Evolutionary conservation across 495 filamentous ascomycete species (phyloP).

Genomic region (Daldinia vernicosa): DNA sequence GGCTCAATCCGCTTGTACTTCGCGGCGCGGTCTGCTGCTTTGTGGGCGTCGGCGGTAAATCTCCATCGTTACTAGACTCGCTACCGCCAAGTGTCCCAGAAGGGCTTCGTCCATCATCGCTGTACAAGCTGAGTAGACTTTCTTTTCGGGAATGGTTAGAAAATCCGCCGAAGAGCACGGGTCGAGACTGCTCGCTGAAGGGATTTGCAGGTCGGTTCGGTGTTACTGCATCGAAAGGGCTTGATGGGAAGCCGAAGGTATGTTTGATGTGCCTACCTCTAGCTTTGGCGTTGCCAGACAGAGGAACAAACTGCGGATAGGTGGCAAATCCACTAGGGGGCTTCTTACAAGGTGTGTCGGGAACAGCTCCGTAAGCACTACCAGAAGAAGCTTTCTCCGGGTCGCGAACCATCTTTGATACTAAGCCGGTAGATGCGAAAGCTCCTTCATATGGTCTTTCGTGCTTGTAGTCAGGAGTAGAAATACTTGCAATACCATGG

Average conservation of each 20-base stretch:
- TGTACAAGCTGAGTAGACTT: slow-evolving; percentile 81
- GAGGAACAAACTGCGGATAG: slow-evolving; percentile 61
- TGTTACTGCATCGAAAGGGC: slow-evolving; percentile 61
- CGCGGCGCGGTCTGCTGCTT: slow-evolving; percentile 59
- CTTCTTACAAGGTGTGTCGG: slow-evolving; percentile 96
- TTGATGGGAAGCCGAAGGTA: slow-evolving; percentile 59
- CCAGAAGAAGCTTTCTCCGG: slow-evolving; percentile 53
- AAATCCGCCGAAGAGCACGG: slow-evolving; percentile 51
- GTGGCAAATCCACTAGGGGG: slow-evolving; percentile 70
- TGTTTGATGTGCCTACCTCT: slow-evolving; percentile 52
- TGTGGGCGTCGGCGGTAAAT: slow-evolving; percentile 91
- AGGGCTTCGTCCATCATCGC: slow-evolving; percentile 68
- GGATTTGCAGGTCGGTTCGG: slow-evolving; percentile 32
- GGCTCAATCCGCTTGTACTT: slow-evolving; percentile 33
- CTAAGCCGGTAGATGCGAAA: slow-evolving; percentile 92
- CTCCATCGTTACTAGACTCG: slow-evolving; percentile 63
- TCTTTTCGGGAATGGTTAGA: slow-evolving; percentile 65
- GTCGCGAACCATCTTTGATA: slow-evolving; percentile 80
- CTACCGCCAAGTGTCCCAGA: slow-evolving; percentile 67
- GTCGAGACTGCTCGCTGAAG: slow-evolving; percentile 41
- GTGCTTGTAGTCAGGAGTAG: slow-evolving; percentile 84
- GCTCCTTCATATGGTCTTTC: slow-evolving; percentile 85
- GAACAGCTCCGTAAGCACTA: slow-evolving; percentile 61
- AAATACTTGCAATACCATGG: slow-evolving; percentile 57
- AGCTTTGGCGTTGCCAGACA: slow-evolving; percentile 60